A percentile compares a stretch with the other conserved stretches of the same genome.
phyloP scores from a whole-genome alignment of 2,329 filamentous ascomycete genomes.

The Penicillium sp. region DNA sequence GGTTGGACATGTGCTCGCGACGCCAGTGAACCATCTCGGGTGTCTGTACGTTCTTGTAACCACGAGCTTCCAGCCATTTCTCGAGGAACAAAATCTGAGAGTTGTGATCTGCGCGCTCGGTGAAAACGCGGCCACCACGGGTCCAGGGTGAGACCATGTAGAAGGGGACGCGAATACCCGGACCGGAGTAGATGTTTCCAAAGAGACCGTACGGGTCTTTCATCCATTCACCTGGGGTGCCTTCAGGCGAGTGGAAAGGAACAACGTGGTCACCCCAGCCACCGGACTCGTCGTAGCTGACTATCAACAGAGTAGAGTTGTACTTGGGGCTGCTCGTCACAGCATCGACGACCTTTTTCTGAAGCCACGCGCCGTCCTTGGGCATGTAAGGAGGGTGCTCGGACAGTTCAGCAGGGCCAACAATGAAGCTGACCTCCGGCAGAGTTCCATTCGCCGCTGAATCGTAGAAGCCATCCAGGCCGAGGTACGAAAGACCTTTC shows the following conservation, averaged over 20 bases:
- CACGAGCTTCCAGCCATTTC: slow-evolving; percentile 49
- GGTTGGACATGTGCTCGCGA: slow-evolving; percentile 48
- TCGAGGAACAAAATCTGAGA: slow-evolving; percentile 57
- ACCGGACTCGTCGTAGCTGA: slow-evolving; percentile 55
- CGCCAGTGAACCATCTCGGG: slow-evolving; percentile 49
- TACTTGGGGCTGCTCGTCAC: slow-evolving; percentile 53
- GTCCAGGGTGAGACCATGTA: slow-evolving; percentile 59
- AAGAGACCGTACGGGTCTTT: slow-evolving; percentile 45
- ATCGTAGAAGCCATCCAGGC: slow-evolving; percentile 51
- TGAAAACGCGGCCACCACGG: slow-evolving; percentile 54
- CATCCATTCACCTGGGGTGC: slow-evolving; percentile 55
- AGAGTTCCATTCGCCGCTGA: slow-evolving; percentile 52
- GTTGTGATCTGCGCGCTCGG: slow-evolving; percentile 55
- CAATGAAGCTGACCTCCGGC: slow-evolving; percentile 53
- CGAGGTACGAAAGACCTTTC: slow-evolving; percentile 49
- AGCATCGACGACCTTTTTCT: slow-evolving; percentile 53
- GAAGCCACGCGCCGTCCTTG: slow-evolving; percentile 55
- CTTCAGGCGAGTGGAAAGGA: slow-evolving; percentile 51
- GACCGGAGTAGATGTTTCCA: slow-evolving; percentile 46
- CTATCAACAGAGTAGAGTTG: slow-evolving; percentile 49
- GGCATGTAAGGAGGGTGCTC: slow-evolving; percentile 56
- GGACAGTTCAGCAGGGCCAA: slow-evolving; percentile 51
- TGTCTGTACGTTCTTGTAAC: slow-evolving; percentile 41
- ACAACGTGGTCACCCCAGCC: slow-evolving; percentile 56
- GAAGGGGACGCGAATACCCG: slow-evolving; percentile 52